Evolutionary conservation across 1,284 basidiomycete genomes (phyloP).

Genomic region (Volvariella volvacea): DNA sequence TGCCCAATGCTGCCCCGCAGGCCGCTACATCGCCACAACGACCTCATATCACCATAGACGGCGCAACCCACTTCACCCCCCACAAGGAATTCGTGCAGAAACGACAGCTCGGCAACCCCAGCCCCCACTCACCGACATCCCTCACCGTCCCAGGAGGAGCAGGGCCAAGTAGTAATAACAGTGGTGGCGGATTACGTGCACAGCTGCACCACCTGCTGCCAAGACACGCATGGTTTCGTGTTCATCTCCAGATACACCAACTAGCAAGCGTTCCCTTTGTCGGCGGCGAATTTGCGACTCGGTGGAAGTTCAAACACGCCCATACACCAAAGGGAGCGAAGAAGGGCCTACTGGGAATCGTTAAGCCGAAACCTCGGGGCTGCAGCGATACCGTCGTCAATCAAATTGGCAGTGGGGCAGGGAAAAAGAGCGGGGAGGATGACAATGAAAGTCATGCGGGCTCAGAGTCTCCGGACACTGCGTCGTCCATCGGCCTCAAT

Average conservation of each 20-base stretch:
- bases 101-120: too few species aligned
- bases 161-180: too few species aligned
- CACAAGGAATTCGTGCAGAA: too few species aligned
- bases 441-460: slow-evolving; percentile 6
- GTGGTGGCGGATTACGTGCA: slow-evolving; percentile 24
- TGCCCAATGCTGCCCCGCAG: too few species aligned
- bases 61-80: too few species aligned
- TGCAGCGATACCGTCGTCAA: not conserved
- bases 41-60: too few species aligned
- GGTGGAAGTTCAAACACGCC: slow-evolving; percentile 72
- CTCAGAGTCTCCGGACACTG: slow-evolving; percentile 2
- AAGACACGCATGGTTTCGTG: slow-evolving; percentile 61
- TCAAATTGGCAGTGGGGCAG: not conserved
- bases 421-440: slow-evolving; percentile 13
- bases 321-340: slow-evolving; percentile 33
- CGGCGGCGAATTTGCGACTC: slow-evolving; percentile 64
- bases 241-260: slow-evolving; percentile 62
- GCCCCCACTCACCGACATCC: too few species aligned
- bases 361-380: slow-evolving; percentile 24
- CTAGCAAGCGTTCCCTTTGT: slow-evolving; percentile 73
- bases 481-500: not conserved
- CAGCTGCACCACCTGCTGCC: slow-evolving; percentile 49
- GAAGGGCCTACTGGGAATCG: slow-evolving; percentile 22
- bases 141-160: too few species aligned
- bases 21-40: too few species aligned